Conservation (phyloP, 345 rosid genomes). For the Rhodamnia rubescens region DNA sequence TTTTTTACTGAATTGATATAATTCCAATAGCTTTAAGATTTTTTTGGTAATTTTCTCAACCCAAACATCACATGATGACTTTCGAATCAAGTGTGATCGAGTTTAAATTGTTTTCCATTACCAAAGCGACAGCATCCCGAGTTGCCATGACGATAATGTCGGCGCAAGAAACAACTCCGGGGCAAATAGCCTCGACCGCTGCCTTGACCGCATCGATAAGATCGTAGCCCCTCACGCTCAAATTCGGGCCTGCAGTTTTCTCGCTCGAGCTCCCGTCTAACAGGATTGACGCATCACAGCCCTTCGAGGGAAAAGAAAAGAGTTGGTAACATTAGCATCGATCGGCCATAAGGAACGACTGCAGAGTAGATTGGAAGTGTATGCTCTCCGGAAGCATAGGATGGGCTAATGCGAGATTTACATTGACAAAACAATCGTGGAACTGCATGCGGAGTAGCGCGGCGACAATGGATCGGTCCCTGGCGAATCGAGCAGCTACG, state of each 20-base stretch:
- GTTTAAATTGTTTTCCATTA: not conserved
- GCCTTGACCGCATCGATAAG: conserved; percentile 24
- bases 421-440: conserved; percentile 41
- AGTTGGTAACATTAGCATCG: not conserved
- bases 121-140: conserved; percentile 45
- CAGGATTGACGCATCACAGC: conserved; percentile 39
- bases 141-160: conserved; percentile 49
- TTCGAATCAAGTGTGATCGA: rapidly evolving
- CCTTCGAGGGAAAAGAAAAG: conserved; percentile 1
- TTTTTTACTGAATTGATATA: too few species aligned
- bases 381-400: not conserved
- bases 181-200: conserved; percentile 26
- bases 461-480: conserved; percentile 16
- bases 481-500: not conserved
- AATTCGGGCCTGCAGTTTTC: conserved; percentile 26
- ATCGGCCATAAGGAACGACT: not conserved
- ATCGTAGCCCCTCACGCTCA: conserved; percentile 22
- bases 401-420: not conserved
- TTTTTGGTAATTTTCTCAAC: too few species aligned
- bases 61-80: not conserved
- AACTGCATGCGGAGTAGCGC: conserved; percentile 42
- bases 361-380: not conserved
- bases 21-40: too few species aligned
- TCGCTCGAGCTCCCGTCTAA: conserved; percentile 20
- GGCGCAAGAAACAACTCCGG: conserved; percentile 48